Conservation (phyloP, 108 stramenopile species). For the Hondaea fermentalgiana region DNA sequence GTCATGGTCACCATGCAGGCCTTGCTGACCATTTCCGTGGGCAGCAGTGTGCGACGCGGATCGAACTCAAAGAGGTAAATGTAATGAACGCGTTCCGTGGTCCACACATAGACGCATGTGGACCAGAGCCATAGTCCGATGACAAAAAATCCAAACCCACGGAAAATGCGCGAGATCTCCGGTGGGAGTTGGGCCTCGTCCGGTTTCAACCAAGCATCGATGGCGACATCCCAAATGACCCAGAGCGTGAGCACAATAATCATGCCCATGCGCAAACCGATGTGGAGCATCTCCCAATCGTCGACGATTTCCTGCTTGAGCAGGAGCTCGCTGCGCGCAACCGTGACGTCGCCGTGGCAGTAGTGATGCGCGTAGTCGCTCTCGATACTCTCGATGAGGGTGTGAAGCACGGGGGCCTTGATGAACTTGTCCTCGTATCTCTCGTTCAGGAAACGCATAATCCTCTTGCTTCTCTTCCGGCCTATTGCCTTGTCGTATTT, state of each 20-base stretch:
- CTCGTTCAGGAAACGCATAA: slow-evolving; percentile 57
- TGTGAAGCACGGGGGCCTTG: not conserved
- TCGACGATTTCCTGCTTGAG: slow-evolving; percentile 32
- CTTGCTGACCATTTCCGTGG: slow-evolving; percentile 23
- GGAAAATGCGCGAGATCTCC: not conserved
- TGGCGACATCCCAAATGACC: not conserved
- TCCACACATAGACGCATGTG: slow-evolving; percentile 26
- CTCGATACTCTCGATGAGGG: not conserved
- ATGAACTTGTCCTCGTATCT: not conserved
- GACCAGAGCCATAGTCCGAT: slow-evolving; percentile 28
- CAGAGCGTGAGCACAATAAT: slow-evolving; percentile 21
- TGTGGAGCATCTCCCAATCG: slow-evolving; percentile 31
- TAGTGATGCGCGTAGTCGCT: not conserved
- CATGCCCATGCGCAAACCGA: slow-evolving; percentile 34
- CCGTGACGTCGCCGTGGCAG: slow-evolving; percentile 23
- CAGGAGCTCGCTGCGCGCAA: slow-evolving; percentile 34
- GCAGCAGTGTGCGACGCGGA: slow-evolving; percentile 19
- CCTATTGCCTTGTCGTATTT: slow-evolving; percentile 94
- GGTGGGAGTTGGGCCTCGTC: not conserved
- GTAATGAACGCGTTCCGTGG: slow-evolving; percentile 28
- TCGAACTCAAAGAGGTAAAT: slow-evolving; percentile 41
- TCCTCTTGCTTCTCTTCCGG: slow-evolving; percentile 58
- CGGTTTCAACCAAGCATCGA: not conserved
- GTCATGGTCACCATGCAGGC: slow-evolving; percentile 24
- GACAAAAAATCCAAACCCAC: not conserved